phyloP scores from a whole-genome alignment of 2,329 filamentous ascomycete species.

The Botrytis pseudocinerea region DNA sequence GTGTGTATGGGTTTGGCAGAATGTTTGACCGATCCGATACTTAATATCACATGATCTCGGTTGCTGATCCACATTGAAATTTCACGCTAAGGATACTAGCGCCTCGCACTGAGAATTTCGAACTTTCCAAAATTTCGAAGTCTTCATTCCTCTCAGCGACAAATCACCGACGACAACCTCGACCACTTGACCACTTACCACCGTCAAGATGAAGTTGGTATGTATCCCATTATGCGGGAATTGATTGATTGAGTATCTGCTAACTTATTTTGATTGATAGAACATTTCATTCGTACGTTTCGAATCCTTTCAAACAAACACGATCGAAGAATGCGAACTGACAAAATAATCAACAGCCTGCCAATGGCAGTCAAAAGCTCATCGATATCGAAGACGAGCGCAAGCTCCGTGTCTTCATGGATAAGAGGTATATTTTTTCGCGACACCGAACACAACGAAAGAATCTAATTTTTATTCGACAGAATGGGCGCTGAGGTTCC shows the following conservation, averaged over 20 bases:
- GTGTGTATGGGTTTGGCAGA: not conserved
- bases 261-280: constrained; percentile 33
- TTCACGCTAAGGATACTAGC: constrained; percentile 18
- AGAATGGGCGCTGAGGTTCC: constrained; percentile 89
- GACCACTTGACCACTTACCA: constrained; percentile 25
- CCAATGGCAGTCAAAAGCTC: constrained; percentile 99
- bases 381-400: constrained; percentile 99
- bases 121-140: constrained; percentile 19
- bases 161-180: constrained; percentile 26
- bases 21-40: constrained; percentile 9
- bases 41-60: constrained; percentile 13
- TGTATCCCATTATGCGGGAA: constrained; percentile 23
- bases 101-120: constrained; percentile 20
- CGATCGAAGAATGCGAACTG: constrained; percentile 25
- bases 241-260: constrained; percentile 26
- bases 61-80: constrained; percentile 1
- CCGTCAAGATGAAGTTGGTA: constrained; percentile 41
- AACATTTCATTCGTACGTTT: constrained; percentile 42
- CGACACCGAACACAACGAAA: constrained; percentile 2
- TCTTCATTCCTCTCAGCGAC: constrained; percentile 19
- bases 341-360: constrained; percentile 54
- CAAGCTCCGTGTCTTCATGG: constrained; percentile 98
- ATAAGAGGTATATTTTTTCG: constrained; percentile 68
- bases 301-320: constrained; percentile 1
- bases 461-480: constrained; percentile 27